Percentiles rank a stretch among this genome's conserved stretches.
Conservation (phyloP, 192 early-diverging fungal genomes). For the Podila epicladia region DNA sequence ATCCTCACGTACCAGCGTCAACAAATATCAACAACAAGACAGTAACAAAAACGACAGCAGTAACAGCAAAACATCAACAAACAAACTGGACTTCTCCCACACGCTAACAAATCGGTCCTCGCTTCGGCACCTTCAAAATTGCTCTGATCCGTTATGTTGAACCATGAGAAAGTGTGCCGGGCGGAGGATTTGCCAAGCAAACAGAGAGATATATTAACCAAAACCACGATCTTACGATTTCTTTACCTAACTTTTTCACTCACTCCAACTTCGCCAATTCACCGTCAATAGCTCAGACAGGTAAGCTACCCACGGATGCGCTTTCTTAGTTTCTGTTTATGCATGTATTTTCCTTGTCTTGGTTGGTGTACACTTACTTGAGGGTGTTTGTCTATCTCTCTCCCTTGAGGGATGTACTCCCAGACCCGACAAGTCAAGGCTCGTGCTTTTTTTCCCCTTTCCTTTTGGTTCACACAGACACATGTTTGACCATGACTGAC, state of each 20-base stretch:
- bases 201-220: no score
- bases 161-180: no score
- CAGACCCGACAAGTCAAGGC: neutral
- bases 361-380: neutral
- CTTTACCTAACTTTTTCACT: no score
- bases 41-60: neutral
- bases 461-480: neutral
- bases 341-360: neutral
- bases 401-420: neutral
- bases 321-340: neutral
- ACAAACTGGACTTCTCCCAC: neutral
- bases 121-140: no score
- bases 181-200: no score
- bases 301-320: constrained; percentile 27
- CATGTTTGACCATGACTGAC: neutral
- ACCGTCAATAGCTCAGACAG: constrained; percentile 40
- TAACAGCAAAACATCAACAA: no score
- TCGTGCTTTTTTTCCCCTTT: neutral
- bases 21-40: neutral
- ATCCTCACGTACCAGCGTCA: neutral
- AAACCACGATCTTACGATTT: no score
- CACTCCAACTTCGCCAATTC: no score
- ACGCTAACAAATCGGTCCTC: neutral
- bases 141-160: no score
- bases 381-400: neutral